A percentile compares a stretch with the other conserved stretches of the same genome.
Conservation (phyloP, 1,284 basidiomycete species). For the Cutaneotrichosporon sp. region DNA sequence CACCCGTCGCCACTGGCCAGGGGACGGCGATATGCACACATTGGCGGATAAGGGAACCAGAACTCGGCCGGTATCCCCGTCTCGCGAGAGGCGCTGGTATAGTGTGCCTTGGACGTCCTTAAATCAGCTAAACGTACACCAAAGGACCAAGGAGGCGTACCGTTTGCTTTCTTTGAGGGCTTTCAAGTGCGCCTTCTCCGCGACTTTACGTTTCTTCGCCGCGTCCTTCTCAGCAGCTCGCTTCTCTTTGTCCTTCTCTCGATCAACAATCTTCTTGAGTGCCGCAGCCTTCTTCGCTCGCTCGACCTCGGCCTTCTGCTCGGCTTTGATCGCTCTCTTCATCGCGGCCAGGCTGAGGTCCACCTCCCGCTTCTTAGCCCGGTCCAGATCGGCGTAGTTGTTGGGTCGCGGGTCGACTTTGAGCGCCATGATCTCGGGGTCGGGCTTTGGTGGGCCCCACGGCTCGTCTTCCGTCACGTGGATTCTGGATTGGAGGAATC, state of each 20-base stretch:
- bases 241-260: background rate
- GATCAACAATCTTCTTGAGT: background rate
- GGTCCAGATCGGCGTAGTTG: background rate
- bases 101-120: background rate
- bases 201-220: slow-evolving; percentile 1
- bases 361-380: background rate
- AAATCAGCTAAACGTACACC: background rate
- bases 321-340: background rate
- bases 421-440: background rate
- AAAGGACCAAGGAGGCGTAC: background rate
- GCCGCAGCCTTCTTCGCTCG: background rate
- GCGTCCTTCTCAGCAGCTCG: background rate
- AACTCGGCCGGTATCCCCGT: background rate
- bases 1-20: background rate
- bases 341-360: background rate
- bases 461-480: background rate
- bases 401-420: background rate
- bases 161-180: background rate
- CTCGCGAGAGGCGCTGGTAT: background rate
- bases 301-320: slow-evolving; percentile 2
- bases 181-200: background rate
- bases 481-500: background rate
- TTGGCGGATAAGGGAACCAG: background rate
- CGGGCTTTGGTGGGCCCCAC: background rate
- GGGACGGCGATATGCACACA: background rate